These are phyloP conservation scores for Solanum appendiculatum DNA, from an alignment of 257 asterid species.

Conservation along the genomic window DNA sequence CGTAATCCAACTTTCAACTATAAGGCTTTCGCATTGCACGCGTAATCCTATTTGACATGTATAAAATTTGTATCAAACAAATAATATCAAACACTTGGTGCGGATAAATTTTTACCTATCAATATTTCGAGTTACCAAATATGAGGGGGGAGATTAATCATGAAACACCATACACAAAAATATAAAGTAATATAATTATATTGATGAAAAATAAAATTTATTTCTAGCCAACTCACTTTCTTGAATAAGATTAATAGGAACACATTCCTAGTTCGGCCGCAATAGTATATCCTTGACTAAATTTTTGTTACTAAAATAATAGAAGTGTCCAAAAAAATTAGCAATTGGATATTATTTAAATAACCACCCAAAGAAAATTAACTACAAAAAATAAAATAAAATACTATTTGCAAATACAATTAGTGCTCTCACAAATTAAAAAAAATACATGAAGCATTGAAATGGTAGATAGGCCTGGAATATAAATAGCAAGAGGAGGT, in stretches of 20 bases:
- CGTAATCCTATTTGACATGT: too few relatives aligned
- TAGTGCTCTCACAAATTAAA: background rate
- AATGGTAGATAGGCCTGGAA: background rate
- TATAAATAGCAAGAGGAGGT: background rate
- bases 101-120: too few relatives aligned
- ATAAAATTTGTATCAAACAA: too few relatives aligned
- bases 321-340: too few relatives aligned
- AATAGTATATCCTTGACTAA: constrained; percentile 52
- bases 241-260: constrained; percentile 22
- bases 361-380: background rate
- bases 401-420: background rate
- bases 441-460: too few relatives aligned
- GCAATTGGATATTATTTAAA: background rate
- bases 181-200: too few relatives aligned
- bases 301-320: constrained; percentile 43
- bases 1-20: too few relatives aligned
- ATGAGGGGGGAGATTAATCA: too few relatives aligned
- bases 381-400: background rate
- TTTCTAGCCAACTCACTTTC: background rate
- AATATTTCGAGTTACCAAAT: too few relatives aligned
- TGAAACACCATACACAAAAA: background rate
- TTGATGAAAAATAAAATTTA: background rate
- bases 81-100: too few relatives aligned
- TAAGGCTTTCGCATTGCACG: too few relatives aligned
- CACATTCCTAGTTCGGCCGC: constrained; percentile 63